Conservation (phyloP, 352 stramenopile genomes). For the Globisporangium iwayamae region DNA sequence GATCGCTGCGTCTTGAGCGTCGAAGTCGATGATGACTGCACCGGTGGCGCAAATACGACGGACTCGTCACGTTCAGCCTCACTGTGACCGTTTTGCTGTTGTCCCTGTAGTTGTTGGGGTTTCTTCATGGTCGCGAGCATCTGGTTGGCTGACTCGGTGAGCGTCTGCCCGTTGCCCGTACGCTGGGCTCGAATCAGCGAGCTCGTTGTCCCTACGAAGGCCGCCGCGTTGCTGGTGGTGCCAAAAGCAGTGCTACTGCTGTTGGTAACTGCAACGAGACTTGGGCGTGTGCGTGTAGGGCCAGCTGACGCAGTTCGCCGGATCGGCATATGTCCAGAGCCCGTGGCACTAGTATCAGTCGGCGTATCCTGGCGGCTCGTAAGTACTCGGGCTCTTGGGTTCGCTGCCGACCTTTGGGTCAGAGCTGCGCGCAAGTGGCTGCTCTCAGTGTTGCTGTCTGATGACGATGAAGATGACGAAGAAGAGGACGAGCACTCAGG, state of each 20-base stretch:
- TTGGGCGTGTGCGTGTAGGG: slow-evolving; percentile 14
- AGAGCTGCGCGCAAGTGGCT: slow-evolving; percentile 6
- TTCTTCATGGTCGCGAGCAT: slow-evolving; percentile 39
- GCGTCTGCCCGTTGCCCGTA: slow-evolving; percentile 35
- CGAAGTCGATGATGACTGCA: slow-evolving; percentile 5
- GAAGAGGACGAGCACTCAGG: slow-evolving; percentile 16
- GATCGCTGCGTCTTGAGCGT: slow-evolving; percentile 39
- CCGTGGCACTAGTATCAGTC: not conserved
- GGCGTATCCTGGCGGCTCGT: not conserved
- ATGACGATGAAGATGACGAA: slow-evolving; percentile 25
- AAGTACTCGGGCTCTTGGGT: not conserved
- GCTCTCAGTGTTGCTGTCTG: slow-evolving; percentile 8
- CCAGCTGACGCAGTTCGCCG: slow-evolving; percentile 22
- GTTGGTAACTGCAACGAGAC: not conserved
- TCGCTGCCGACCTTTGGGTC: not conserved
- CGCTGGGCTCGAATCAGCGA: slow-evolving; percentile 67
- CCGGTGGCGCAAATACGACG: slow-evolving; percentile 11
- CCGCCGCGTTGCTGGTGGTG: slow-evolving; percentile 13
- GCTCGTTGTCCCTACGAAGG: slow-evolving; percentile 57
- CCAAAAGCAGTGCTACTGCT: slow-evolving; percentile 4
- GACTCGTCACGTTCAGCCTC: not conserved
- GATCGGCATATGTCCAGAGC: not conserved
- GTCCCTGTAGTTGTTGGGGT: slow-evolving; percentile 15
- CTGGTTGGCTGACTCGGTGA: slow-evolving; percentile 46
- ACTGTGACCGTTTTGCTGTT: not conserved